Evolutionary conservation across 345 rosid species (phyloP), one percentile per base, ranked within the genome.

Genomic region (Hibiscus mutabilis): DNA sequence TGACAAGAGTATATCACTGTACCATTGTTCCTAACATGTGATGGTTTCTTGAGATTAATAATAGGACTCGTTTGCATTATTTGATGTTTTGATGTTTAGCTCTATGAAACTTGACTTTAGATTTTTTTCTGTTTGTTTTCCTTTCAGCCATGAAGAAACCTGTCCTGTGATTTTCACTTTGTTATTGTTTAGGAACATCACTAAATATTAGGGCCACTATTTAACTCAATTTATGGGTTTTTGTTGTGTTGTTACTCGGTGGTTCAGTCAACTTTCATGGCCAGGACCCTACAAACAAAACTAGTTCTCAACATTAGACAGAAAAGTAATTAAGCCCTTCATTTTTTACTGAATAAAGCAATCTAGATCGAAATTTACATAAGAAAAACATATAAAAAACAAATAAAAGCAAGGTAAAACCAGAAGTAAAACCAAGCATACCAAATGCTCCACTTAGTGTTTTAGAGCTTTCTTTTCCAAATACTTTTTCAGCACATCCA

Each of bases 1-100:
- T 72, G 99, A 90, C 86, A 92, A 95, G 80, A 90, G 97, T 85
- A 81, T 95, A 47, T 95, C 97, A 0, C 82, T 92, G 15, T 92
- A 92, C 68, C 96, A 86, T 78, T 92, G 85, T 77, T 92, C 98
- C 46, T 90, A 81, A 86, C 11, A 65, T 46, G 6, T 1, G 31
- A n/a, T 59, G 44, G 57, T 8, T 58, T 44, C 57, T 71, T 59
- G 66, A 44, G 33, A 70, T 70, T 35, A 21, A 55, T 18, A 19
- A 57, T 37, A 22, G 24, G 18, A 35, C 9, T 5, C 46, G 19
- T 15, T 22, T 70, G 18, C 69, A 47, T 58, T 42, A 40, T 29
- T 24, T 8, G 22, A 55, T 56, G 64, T 60, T 33, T 33, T 60
- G 13, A 22, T 57, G 60, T 57, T 57, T 57, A 57, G 60, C 60